Percentiles rank a stretch among this genome's conserved stretches.
Conservation (phyloP, 108 stramenopile genomes). For the Skeletonema costatum region DNA sequence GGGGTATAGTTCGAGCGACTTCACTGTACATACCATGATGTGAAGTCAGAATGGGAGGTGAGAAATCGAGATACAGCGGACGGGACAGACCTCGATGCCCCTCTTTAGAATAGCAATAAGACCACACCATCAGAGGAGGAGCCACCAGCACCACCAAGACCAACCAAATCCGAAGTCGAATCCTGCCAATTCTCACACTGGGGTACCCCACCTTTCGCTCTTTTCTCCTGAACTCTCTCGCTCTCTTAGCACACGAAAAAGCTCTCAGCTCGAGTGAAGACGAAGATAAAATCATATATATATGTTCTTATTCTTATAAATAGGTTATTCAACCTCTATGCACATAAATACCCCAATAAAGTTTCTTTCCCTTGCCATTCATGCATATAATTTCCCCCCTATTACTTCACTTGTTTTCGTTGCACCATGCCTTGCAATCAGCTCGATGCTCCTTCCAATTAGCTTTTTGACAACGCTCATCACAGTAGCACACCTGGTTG, state of each 20-base stretch:
- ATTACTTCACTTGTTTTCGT: neutral
- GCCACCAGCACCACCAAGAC: neutral
- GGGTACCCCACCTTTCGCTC: constrained; percentile 45
- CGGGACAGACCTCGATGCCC: too few relatives aligned
- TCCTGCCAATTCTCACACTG: constrained; percentile 54
- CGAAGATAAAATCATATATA: neutral
- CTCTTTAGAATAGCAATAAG: too few relatives aligned
- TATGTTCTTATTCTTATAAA: neutral
- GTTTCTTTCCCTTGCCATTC: neutral
- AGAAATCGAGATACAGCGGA: too few relatives aligned
- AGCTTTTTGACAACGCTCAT: neutral
- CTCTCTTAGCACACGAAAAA: too few relatives aligned
- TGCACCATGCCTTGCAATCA: neutral
- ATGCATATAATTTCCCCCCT: too few relatives aligned
- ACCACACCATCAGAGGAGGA: neutral
- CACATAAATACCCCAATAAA: neutral
- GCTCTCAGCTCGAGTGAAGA: neutral
- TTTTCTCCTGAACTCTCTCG: too few relatives aligned
- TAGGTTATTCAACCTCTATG: neutral
- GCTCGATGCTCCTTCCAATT: neutral
- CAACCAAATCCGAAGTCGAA: constrained; percentile 32
- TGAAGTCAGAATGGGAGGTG: too few relatives aligned
- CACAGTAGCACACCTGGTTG: neutral
- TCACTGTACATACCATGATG: too few relatives aligned
- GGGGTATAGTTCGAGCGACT: too few relatives aligned